Percentiles rank a stretch among this genome's conserved stretches.
These are phyloP conservation scores for Trichodelitschia bisporula DNA, from an alignment of 495 filamentous ascomycete species.

Conservation along the genomic window DNA sequence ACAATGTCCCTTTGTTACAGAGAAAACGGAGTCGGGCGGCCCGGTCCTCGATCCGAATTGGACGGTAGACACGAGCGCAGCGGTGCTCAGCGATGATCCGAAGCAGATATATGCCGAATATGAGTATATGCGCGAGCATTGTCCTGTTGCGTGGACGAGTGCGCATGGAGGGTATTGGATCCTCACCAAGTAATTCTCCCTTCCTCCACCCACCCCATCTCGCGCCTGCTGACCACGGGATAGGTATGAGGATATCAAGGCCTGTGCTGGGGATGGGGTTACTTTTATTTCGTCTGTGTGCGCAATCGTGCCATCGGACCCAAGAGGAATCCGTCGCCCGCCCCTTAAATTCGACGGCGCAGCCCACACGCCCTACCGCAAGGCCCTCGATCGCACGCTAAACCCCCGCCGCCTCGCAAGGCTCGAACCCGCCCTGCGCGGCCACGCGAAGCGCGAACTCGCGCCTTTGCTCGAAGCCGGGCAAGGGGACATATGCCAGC, in stretches of 20 bases:
- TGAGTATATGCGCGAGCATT: slow-evolving; percentile 1
- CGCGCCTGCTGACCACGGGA: too few species aligned
- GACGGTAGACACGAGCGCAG: too few species aligned
- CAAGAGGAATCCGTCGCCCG: slow-evolving; percentile 3
- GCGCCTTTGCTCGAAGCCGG: slow-evolving; percentile 1
- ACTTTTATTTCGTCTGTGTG: slow-evolving; percentile 6
- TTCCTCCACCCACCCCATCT: too few species aligned
- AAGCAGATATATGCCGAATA: slow-evolving; percentile 2
- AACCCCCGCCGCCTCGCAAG: slow-evolving; percentile 2
- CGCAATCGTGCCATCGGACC: slow-evolving; percentile 4
- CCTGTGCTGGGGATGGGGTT: slow-evolving; percentile 1
- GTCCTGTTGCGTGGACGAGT: slow-evolving; percentile 3
- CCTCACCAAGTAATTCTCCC: too few species aligned
- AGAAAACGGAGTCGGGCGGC: too few species aligned
- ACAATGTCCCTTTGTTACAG: too few species aligned
- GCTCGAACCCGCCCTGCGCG: slow-evolving; percentile 1
- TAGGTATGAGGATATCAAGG: slow-evolving; percentile 6
- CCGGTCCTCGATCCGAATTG: too few species aligned
- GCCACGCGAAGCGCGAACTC: slow-evolving; percentile 3
- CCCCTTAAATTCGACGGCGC: slow-evolving; percentile 5
- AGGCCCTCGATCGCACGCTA: slow-evolving; percentile 3
- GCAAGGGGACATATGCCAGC: slow-evolving; percentile 1
- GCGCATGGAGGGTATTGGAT: slow-evolving; percentile 5
- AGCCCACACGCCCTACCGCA: slow-evolving; percentile 5
- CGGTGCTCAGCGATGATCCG: too few species aligned